phyloP scores from a whole-genome alignment of 305 asterid species.

The Coffea humblotiana region DNA sequence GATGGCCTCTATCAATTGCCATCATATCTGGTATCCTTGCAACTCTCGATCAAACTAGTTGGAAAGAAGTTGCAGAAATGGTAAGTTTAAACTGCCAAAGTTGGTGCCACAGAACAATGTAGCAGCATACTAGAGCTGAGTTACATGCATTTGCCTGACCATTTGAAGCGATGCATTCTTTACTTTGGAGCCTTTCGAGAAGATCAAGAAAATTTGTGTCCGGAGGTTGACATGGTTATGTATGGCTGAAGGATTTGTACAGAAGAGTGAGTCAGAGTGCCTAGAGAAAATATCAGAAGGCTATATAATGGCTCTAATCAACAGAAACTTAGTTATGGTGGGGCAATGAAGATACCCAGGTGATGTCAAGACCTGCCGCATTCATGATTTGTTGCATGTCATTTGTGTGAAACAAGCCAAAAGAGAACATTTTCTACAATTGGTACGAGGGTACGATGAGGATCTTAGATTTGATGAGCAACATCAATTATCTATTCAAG shows the following conservation, averaged over 20 bases:
- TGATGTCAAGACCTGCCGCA: conserved; percentile 7
- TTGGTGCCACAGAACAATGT: neutral
- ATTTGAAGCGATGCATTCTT: conserved; percentile 33
- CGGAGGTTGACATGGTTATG: conserved; percentile 15
- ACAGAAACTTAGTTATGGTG: conserved; percentile 11
- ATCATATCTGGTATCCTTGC: conserved; percentile 27
- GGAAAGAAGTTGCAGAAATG: conserved; percentile 23
- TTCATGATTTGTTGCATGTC: conserved; percentile 14
- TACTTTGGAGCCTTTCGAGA: conserved; percentile 28
- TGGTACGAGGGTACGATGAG: too few species aligned
- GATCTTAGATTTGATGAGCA: neutral
- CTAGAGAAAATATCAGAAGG: conserved; percentile 18
- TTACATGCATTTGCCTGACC: conserved; percentile 20
- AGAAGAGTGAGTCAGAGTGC: neutral
- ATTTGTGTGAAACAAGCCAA: neutral
- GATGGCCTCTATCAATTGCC: conserved; percentile 26
- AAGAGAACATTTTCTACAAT: neutral
- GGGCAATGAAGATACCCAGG: neutral
- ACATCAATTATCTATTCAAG: neutral
- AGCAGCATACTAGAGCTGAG: conserved; percentile 25
- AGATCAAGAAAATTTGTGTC: conserved; percentile 13
- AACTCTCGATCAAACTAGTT: conserved; percentile 9
- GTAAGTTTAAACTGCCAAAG: neutral
- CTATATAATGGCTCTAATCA: conserved; percentile 22
- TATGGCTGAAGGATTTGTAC: conserved; percentile 38